Evolutionary conservation across 129 eudicot genomes (phyloP), one percentile per base, ranked within the genome.

Genomic region (Flaveria brownii): DNA sequence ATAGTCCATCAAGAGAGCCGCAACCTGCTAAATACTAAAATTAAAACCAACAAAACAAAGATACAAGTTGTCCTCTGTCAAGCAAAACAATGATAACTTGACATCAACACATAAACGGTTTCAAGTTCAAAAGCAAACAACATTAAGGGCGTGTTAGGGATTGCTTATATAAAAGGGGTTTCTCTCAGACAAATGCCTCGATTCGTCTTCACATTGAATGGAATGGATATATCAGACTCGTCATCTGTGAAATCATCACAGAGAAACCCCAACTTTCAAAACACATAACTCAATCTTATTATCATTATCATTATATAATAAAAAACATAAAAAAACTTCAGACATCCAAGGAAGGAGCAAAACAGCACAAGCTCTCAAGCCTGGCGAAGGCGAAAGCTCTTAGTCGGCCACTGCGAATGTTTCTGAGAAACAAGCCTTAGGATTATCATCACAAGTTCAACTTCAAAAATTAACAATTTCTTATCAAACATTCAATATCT

Each of bases 321-420:
- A 36, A 5, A 36, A 33, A 33, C 43, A 3, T n/a, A 15, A 3
- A 22, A 0, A 8, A 76, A 67, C 78, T 75, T 78, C 86, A 82
- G 86, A 82, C 83, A 78, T 82, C 86, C 86, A 82, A 82, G 86
- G 86, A 82, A 82, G 86, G 79, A 72, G 1, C 6, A 70, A 41
- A 46, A 8, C 77, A 81, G 85, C 85, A 82, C 33, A 11, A 77
- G 16, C 85, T 82, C 85, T 82, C 85, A 77, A 82, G 85, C 82
- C 85, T 72, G 85, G 85, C 85, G 85, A 77, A 57, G 85, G 78
- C 85, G 81, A 82, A 82, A 77, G 85, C 41, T 77, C 85, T 82
- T 64, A 76, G 82, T 12, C 82, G 82, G 85, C 82, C 85, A 77
- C 85, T 82, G 85, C 82, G 82, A 82, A 82, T 77, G 85, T 82